Percentiles rank a stretch among this genome's conserved stretches.
Conservation (phyloP, 352 stramenopile genomes). For the Aphanomyces invadans region DNA sequence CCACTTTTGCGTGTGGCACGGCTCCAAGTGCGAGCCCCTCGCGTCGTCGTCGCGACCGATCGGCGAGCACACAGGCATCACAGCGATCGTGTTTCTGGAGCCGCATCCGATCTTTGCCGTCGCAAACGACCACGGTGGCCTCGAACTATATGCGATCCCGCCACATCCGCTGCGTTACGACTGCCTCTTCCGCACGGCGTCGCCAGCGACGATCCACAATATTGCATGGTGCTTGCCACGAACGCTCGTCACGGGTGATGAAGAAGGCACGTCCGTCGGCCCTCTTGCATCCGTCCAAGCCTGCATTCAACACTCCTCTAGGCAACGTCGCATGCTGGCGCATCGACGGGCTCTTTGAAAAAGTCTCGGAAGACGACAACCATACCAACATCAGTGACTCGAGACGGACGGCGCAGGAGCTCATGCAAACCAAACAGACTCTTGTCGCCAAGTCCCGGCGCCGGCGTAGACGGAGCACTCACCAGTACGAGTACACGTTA, state of each 20-base stretch:
- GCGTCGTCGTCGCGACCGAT: not conserved
- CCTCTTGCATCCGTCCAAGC: no score
- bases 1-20: constrained; percentile 21
- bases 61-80: not conserved
- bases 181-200: not conserved
- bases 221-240: constrained; percentile 11
- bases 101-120: constrained; percentile 17
- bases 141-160: not conserved
- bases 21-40: not conserved
- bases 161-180: constrained; percentile 11
- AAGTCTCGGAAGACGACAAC: not conserved
- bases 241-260: constrained; percentile 5
- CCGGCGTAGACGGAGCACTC: not conserved
- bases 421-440: not conserved
- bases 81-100: constrained; percentile 10
- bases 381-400: not conserved
- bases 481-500: constrained; percentile 15
- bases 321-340: not conserved
- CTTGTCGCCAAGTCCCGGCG: not conserved
- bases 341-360: constrained; percentile 5
- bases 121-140: constrained; percentile 1
- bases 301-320: not conserved
- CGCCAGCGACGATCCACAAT: not conserved
- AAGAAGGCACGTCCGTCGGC: not conserved
- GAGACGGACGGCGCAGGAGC: not conserved